phyloP scores from a whole-genome alignment of 108 stramenopile genomes.

The Skeletonema marinoi region DNA sequence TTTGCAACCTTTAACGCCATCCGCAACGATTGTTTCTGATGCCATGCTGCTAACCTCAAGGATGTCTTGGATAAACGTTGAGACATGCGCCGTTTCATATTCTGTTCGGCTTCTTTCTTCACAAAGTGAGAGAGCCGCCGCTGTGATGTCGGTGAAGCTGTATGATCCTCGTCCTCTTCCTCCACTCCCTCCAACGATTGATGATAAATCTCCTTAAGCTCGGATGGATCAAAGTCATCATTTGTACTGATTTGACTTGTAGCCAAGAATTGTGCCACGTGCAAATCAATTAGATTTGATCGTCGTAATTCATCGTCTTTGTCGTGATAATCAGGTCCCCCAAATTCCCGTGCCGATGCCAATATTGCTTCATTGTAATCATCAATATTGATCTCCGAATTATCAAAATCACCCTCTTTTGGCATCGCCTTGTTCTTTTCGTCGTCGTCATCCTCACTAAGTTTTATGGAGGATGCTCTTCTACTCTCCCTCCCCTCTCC shows the following conservation, averaged over 20 bases:
- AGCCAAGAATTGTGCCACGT: conserved; percentile 13
- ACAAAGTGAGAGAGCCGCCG: neutral
- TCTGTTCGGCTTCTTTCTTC: neutral
- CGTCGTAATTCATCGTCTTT: no score
- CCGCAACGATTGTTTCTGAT: conserved; percentile 21
- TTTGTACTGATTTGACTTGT: neutral
- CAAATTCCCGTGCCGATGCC: no score
- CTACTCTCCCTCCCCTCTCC: no score
- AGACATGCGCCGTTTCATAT: neutral
- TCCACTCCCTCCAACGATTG: neutral
- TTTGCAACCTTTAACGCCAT: conserved; percentile 21
- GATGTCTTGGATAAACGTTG: conserved; percentile 2
- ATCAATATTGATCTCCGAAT: no score
- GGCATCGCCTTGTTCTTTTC: no score
- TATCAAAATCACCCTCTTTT: no score
- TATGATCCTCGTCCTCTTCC: neutral
- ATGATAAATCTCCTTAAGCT: no score
- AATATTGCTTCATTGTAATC: no score
- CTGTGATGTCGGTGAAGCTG: neutral
- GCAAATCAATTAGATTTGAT: conserved; percentile 21
- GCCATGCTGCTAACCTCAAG: conserved; percentile 18
- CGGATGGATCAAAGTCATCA: neutral
- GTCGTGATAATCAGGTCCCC: no score
- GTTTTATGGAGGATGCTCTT: no score
- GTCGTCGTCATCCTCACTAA: no score